A percentile compares a stretch with the other conserved stretches of the same genome.
phyloP scores from a whole-genome alignment of 495 filamentous ascomycete species.

The Xylaria acuta region DNA sequence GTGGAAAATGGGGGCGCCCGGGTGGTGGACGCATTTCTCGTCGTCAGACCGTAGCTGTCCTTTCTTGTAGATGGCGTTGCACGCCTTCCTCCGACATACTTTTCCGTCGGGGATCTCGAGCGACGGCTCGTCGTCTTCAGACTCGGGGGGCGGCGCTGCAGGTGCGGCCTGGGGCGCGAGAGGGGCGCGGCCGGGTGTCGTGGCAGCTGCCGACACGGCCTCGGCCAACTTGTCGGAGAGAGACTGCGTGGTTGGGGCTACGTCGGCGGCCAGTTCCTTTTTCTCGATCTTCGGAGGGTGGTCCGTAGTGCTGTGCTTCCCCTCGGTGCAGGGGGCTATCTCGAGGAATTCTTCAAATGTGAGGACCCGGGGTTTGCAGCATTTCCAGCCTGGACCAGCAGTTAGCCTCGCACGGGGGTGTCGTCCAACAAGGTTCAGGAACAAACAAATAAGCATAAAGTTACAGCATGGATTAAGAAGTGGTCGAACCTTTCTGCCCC shows the following conservation, averaged over 20 bases:
- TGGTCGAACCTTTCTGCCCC: constrained; percentile 87
- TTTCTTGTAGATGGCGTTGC: constrained; percentile 67
- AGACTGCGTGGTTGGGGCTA: constrained; percentile 41
- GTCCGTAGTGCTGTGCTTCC: constrained; percentile 87
- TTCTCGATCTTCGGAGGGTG: constrained; percentile 64
- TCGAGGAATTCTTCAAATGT: constrained; percentile 98
- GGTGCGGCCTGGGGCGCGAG: constrained; percentile 61
- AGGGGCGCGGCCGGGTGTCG: constrained; percentile 53
- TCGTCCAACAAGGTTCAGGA: neutral
- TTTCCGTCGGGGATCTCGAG: constrained; percentile 73
- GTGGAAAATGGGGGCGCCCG: constrained; percentile 89
- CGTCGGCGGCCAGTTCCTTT: constrained; percentile 40
- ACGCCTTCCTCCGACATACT: constrained; percentile 78
- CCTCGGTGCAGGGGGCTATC: constrained; percentile 92
- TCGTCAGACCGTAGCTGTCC: constrained; percentile 62
- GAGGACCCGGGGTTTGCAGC: constrained; percentile 96
- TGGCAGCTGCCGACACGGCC: constrained; percentile 38
- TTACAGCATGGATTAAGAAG: neutral
- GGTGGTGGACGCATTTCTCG: constrained; percentile 86
- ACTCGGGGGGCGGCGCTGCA: constrained; percentile 72
- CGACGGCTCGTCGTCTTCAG: constrained; percentile 84
- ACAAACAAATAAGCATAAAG: neutral
- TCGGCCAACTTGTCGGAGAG: constrained; percentile 43
- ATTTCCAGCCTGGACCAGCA: constrained; percentile 84
- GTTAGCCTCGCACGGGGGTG: neutral